These are phyloP conservation scores for Aspergillus panamensis DNA, from an alignment of 495 filamentous ascomycete genomes.

Conservation along the genomic window DNA sequence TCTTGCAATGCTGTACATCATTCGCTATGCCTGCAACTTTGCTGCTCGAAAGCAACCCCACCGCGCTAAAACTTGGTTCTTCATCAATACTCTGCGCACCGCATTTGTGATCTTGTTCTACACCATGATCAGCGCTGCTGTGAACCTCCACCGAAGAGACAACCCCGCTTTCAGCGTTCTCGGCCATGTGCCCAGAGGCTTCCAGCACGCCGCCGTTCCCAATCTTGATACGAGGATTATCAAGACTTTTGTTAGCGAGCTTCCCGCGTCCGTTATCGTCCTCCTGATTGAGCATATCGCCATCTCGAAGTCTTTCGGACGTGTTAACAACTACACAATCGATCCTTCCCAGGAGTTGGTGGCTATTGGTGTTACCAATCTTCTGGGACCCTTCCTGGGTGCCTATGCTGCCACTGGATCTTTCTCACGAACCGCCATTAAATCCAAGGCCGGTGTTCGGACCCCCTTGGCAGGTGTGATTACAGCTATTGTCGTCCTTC, in stretches of 20 bases:
- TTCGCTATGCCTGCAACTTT: constrained; percentile 65
- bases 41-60: constrained; percentile 65
- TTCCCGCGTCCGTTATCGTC: constrained; percentile 85
- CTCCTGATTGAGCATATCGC: constrained; percentile 93
- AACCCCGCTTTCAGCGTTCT: constrained; percentile 62
- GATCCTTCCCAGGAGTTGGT: constrained; percentile 96
- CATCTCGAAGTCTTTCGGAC: constrained; percentile 97
- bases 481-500: constrained; percentile 80
- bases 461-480: constrained; percentile 91
- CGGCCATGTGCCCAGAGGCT: constrained; percentile 74
- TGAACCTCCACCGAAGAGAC: constrained; percentile 58
- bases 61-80: constrained; percentile 78
- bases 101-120: constrained; percentile 92
- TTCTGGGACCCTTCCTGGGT: constrained; percentile 90
- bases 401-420: constrained; percentile 94
- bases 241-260: constrained; percentile 54
- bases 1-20: constrained; percentile 75
- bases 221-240: constrained; percentile 61
- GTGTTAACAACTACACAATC: constrained; percentile 98
- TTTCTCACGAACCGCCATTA: constrained; percentile 96
- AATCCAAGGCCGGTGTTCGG: constrained; percentile 93
- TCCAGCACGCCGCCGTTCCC: constrained; percentile 78
- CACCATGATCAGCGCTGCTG: constrained; percentile 84
- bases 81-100: constrained; percentile 81
- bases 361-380: constrained; percentile 87